These are phyloP conservation scores for Rhodamnia rubescens DNA, from an alignment of 345 rosid species.

Conservation along the genomic window DNA sequence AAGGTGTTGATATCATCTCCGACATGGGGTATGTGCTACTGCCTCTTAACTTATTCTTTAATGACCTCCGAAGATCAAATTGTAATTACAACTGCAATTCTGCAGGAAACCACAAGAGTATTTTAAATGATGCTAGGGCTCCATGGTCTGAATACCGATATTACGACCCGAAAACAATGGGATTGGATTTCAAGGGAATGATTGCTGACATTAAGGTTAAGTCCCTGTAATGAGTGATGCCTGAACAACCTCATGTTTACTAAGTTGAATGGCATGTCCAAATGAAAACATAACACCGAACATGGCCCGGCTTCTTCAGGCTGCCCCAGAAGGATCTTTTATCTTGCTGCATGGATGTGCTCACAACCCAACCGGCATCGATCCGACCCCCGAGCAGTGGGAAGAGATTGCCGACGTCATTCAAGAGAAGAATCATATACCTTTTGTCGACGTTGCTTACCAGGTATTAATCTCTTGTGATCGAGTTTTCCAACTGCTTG, in stretches of 20 bases:
- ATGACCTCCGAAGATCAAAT: background rate
- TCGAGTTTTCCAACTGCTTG: background rate
- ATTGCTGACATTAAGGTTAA: slow-evolving; percentile 77
- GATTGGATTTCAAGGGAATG: slow-evolving; percentile 98
- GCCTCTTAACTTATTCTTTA: slow-evolving; percentile 1
- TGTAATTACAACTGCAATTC: background rate
- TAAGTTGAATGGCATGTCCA: background rate
- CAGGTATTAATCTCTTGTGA: slow-evolving; percentile 36
- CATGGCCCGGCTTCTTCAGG: slow-evolving; percentile 26
- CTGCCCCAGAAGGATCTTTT: slow-evolving; percentile 91
- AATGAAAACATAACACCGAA: background rate
- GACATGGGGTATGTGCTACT: slow-evolving; percentile 58
- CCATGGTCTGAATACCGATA: slow-evolving; percentile 96
- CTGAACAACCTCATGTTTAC: background rate
- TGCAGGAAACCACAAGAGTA: slow-evolving; percentile 92
- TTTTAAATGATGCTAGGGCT: slow-evolving; percentile 89
- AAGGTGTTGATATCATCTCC: slow-evolving; percentile 88
- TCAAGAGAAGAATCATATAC: slow-evolving; percentile 88
- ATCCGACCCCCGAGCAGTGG: slow-evolving; percentile 95
- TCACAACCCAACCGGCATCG: slow-evolving; percentile 98
- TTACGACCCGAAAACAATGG: slow-evolving; percentile 93
- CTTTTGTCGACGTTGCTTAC: slow-evolving; percentile 95
- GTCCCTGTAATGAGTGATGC: background rate
- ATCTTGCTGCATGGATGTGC: slow-evolving; percentile 98
- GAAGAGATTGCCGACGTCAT: slow-evolving; percentile 75